phyloP scores from a whole-genome alignment of 441 rosid species.

The Gossypium lobatum region DNA sequence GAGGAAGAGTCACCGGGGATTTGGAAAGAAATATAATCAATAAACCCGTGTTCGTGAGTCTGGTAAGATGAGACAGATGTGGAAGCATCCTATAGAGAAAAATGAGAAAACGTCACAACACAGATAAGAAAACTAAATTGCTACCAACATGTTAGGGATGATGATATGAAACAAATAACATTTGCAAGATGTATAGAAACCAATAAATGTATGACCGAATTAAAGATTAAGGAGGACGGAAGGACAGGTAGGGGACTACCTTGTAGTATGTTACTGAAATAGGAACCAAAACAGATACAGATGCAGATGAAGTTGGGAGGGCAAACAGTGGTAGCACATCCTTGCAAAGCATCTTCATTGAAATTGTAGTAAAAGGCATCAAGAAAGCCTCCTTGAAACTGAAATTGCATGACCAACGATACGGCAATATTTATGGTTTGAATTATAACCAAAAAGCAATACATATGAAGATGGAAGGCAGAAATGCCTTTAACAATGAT shows the following conservation, averaged over 20 bases:
- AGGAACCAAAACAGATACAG: conserved; percentile 38
- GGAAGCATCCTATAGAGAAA: conserved; percentile 38
- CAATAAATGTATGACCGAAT: not conserved
- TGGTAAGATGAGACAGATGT: conserved; percentile 28
- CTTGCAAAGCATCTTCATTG: conserved; percentile 63
- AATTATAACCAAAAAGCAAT: not conserved
- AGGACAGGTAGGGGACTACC: conserved; percentile 31
- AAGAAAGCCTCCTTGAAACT: conserved; percentile 83
- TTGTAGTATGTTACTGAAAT: conserved; percentile 72
- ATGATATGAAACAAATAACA: not conserved
- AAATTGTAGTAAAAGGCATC: conserved; percentile 79
- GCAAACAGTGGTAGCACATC: conserved; percentile 68
- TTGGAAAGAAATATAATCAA: conserved; percentile 70
- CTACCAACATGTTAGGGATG: not conserved
- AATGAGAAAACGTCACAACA: not conserved
- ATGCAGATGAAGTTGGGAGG: conserved; percentile 40
- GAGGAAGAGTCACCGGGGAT: conserved; percentile 49
- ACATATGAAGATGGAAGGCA: not conserved
- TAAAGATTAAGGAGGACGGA: not conserved
- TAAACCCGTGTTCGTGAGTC: conserved; percentile 33
- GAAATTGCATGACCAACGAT: conserved; percentile 25
- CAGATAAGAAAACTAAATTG: not conserved
- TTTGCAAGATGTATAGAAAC: not conserved
- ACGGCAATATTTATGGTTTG: conserved; percentile 3
- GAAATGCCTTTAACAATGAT: not conserved